Base-by-base conservation (phyloP, 495 filamentous ascomycete genomes). In the Penicillium crystallinum region DNA sequence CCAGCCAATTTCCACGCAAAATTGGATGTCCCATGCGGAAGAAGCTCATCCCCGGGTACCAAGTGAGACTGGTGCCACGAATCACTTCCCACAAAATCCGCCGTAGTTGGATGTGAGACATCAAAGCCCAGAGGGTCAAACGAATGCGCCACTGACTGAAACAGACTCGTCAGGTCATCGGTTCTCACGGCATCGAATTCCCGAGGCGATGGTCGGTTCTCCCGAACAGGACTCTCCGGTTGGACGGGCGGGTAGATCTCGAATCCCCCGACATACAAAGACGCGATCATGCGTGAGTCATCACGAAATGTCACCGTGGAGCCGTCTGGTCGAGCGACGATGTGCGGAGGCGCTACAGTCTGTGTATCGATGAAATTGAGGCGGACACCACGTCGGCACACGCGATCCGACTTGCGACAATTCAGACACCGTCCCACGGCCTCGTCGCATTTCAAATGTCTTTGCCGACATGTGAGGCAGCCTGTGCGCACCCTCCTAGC, bases 341-440 rank as follows among this genome's bases (percentile, higher is more conserved):
- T 72, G 48, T 73, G 66, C 0, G 89, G 88, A 29, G 90, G 90
- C 11, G 75, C 76, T 59, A 85, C 81, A 39, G 84, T 83, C 48
- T 86, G 82, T 7, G 83, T 88, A 61, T 97, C 91, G 56, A 96
- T 91, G 61, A 96, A 98, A 65, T 97, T 98, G 35, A 98, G 77
- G 33, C 89, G 80, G 18, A 97, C 74, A 11, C 93, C 93, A 37
- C 91, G 80, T 64, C 90, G 87, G 76, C 93, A 98, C 34, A 84
- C 72, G 39, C 92, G 77, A 56, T 80, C 90, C 18, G 91, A 92
- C 66, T 96, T 97, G 19, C 79, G 80, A 69, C 93, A 98, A 60
- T 98, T 98, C 47, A 81, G 68, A 62, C 92, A 97, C 40, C 83
- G 75, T 3, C 90, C 90, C 31, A 82, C 59, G 1, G 76, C 85